phyloP scores from a whole-genome alignment of 2,329 filamentous ascomycete genomes.

The Talaromyces amestolkiae region DNA sequence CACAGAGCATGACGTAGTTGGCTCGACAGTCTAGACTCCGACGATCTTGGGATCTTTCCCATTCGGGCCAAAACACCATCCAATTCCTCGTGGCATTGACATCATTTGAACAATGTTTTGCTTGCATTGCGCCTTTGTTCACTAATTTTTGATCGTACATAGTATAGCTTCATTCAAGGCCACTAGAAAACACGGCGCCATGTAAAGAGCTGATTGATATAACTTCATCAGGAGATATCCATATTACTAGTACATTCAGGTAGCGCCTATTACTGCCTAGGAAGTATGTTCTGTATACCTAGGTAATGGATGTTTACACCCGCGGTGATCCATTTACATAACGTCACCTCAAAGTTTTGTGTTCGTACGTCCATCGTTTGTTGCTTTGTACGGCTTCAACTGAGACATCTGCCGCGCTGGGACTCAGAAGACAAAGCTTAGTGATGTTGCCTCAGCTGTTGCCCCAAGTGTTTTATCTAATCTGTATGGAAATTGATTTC shows the following conservation, averaged over 20 bases:
- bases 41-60: not conserved
- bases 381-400: not conserved
- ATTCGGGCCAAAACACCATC: not conserved
- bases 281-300: not conserved
- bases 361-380: not conserved
- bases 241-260: not conserved
- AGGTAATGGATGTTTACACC: not conserved
- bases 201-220: not conserved
- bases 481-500: not conserved
- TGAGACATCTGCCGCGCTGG: not conserved
- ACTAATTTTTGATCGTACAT: not conserved
- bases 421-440: not conserved
- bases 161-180: not conserved
- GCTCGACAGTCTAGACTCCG: slow-evolving; percentile 5
- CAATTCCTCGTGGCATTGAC: not conserved
- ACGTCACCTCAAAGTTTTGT: not conserved
- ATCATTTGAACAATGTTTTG: not conserved
- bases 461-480: not conserved
- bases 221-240: not conserved
- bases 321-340: not conserved
- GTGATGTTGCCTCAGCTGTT: not conserved
- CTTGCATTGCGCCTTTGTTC: not conserved
- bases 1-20: not conserved
- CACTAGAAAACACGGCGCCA: not conserved
- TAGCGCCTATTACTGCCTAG: not conserved